Evolutionary conservation across 345 rosid species (phyloP), one percentile per base, ranked within the genome.

Genomic region (Triadica sebifera): DNA sequence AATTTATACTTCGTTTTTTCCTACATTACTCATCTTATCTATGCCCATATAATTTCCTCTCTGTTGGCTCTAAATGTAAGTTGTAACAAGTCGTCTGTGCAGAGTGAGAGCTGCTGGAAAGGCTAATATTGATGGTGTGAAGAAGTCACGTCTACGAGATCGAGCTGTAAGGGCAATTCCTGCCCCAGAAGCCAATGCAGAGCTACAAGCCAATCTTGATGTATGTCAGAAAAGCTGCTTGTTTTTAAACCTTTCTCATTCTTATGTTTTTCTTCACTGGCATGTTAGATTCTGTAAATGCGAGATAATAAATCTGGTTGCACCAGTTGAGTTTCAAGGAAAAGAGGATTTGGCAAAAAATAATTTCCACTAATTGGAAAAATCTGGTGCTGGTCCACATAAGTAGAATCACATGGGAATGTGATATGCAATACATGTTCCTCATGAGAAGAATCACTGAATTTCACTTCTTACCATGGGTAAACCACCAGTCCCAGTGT

Each of bases 151-250:
- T 25, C 63, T 68, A 25, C 78, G 82, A 22, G 78, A 79, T 50
- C 75, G 82, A 64, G 38, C 66, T 70, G 71, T 75, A 22, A 79
- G 75, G 52, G 82, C 75, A 56, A 10, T 64, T 56, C 82, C 78
- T 37, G 82, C 75, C 8, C 73, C 78, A 24, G 78, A 79, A 50
- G 82, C 82, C 43, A 79, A 79, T 49, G 82, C 82, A 47, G 76
- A 72, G 77, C 84, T 78, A 65, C 82, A 74, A 70, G 78, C 82
- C 34, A 79, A 79, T 74, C 75, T 79, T 25, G 82, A 79, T 70
- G 82, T 79, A 75, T 1, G 78, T 65, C 68, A 67, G 76, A 80
- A 79, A 70, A 77, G 67, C 81, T 55, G 64, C 78, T 49, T 78
- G 56, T 59, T 74, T 65, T 20, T 71, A 52, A 29, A 16, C 24